Evolutionary conservation across 75 land plant genomes (phyloP), one percentile per base, ranked within the genome.

Genomic region (Chamaecyparis obtusa): DNA sequence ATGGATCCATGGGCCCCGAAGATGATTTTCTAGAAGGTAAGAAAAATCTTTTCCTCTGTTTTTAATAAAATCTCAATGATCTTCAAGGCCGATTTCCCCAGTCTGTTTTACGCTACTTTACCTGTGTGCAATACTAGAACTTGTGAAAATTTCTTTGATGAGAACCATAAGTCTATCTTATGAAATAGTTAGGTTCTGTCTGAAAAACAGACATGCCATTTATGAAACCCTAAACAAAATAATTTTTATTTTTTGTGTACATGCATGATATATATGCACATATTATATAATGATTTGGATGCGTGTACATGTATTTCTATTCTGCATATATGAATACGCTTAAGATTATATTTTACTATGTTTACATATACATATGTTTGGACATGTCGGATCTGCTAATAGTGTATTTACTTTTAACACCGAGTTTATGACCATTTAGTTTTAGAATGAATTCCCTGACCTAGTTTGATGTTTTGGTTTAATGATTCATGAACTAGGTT

Each of bases 1-100:
- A 94, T 85, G 88, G 94, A 37, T 87, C 92, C 44, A 74, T 94
- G n/a, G 95, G 95, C 1, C 95, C 95, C 43, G 95, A 94, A 85
- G 95, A 94, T 64, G 89, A 90, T 83, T 43, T 88, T 41, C 75
- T 94, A 1, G 87, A 91, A 91, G 93, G 94, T 87, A 85, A 84
- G 56, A 51, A 27, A 30, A 32, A 10, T 33, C 41, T 0, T 11
- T 49, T 17, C 6, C 27, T 49, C n/a, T 5, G 21, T 30, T 48
- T 78, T 44, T 5, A 11, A 37, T 64, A 24, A 27, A 27, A 64
- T 24, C 24, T 64, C 69, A 64, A 19, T 24, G 55, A 56, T 36
- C 15, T 32, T 86, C 17, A 32, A 81, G n/a, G 8, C 69, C 69
- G 27, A 19, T 51, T 86, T 48, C 48, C 33, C 48, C 33, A 37